Evolutionary conservation across 1,139 yeast genomes (phyloP).

Genomic region (Yamadazyma dushanensis): DNA sequence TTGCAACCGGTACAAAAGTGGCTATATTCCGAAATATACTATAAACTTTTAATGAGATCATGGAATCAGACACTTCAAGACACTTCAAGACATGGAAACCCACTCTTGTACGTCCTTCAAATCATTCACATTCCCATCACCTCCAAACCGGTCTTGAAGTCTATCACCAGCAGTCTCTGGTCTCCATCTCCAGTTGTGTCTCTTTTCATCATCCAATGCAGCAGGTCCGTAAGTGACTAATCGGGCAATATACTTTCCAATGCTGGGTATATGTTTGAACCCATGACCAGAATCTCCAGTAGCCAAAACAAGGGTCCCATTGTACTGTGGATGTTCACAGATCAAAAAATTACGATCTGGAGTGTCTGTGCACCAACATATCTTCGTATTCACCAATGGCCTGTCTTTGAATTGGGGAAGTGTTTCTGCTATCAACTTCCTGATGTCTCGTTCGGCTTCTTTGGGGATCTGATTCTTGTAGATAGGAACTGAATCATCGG

Average conservation of each 20-base stretch:
- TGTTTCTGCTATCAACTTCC: conserved; percentile 12
- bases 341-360: conserved; percentile 13
- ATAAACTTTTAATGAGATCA: no score
- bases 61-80: no score
- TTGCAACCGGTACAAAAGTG: no score
- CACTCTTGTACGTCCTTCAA: conserved; percentile 4
- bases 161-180: conserved; percentile 6
- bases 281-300: conserved; percentile 19
- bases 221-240: conserved; percentile 3
- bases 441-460: conserved; percentile 9
- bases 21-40: no score
- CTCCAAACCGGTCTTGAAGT: conserved; percentile 5
- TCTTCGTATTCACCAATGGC: conserved; percentile 12
- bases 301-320: conserved; percentile 11
- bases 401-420: conserved; percentile 11
- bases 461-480: conserved; percentile 4
- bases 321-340: conserved; percentile 12
- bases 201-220: conserved; percentile 3
- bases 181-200: conserved; percentile 6
- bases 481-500: conserved; percentile 5
- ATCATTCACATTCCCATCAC: conserved; percentile 2
- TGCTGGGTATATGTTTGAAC: conserved; percentile 16
- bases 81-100: no score
- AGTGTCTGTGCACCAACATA: conserved; percentile 18
- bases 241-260: conserved; percentile 13